Percentiles rank a stretch among this genome's conserved stretches.
phyloP scores from a whole-genome alignment of 495 filamentous ascomycete species.

The Jackrogersella minutella region DNA sequence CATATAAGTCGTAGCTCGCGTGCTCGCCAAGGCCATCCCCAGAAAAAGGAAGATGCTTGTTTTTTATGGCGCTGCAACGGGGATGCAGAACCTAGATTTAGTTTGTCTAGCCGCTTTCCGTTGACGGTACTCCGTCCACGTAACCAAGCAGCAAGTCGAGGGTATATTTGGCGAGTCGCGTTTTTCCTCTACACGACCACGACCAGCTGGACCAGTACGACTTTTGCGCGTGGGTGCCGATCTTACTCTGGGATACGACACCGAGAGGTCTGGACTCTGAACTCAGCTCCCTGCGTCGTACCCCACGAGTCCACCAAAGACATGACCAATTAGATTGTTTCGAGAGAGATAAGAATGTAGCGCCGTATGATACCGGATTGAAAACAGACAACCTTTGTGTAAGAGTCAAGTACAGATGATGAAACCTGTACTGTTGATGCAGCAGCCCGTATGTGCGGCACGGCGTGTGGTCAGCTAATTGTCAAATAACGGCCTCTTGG shows the following conservation, averaged over 20 bases:
- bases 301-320: not conserved
- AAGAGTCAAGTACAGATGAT: not conserved
- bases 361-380: not conserved
- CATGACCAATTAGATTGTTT: not conserved
- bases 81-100: not conserved
- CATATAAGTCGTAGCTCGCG: not conserved
- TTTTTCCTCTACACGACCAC: not conserved
- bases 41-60: conserved; percentile 29
- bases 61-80: not conserved
- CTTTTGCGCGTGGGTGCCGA: not conserved
- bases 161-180: not conserved
- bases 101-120: not conserved
- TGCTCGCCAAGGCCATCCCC: conserved; percentile 32
- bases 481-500: not conserved
- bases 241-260: not conserved
- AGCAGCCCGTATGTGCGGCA: no score
- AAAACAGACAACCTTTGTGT: not conserved
- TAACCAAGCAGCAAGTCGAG: not conserved
- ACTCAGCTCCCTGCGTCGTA: not conserved
- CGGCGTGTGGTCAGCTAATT: not conserved
- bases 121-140: not conserved
- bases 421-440: not conserved
- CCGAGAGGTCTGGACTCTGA: not conserved
- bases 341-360: not conserved
- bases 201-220: no score